These are phyloP conservation scores for Eucalyptus melliodora DNA, from an alignment of 345 rosid species.

Conservation along the genomic window DNA sequence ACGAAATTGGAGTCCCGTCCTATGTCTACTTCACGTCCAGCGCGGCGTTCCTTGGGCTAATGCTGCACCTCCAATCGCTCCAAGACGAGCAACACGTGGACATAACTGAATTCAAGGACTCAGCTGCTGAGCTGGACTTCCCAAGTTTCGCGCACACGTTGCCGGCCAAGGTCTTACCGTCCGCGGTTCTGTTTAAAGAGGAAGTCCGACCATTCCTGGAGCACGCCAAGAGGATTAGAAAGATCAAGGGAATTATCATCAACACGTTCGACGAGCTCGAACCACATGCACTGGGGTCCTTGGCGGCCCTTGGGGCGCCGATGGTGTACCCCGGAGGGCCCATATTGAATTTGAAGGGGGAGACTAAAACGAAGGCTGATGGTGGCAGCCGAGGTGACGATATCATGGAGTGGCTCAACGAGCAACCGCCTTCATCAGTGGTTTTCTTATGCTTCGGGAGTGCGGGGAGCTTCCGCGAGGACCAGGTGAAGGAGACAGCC, in stretches of 20 bases:
- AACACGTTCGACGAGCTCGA: constrained; percentile 37
- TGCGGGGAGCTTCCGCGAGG: constrained; percentile 29
- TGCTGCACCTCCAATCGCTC: not conserved
- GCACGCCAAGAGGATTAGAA: not conserved
- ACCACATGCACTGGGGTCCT: constrained; percentile 6
- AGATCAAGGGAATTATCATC: constrained; percentile 29
- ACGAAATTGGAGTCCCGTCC: constrained; percentile 13
- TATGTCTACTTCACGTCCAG: constrained; percentile 13
- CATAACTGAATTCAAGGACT: not conserved
- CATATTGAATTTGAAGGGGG: constrained; percentile 12
- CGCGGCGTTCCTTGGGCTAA: constrained; percentile 7
- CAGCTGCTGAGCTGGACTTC: not conserved
- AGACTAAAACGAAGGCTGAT: not conserved
- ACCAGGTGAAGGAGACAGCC: constrained; percentile 14
- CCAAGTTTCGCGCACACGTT: constrained; percentile 14
- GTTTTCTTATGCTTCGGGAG: constrained; percentile 69
- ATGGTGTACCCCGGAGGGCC: constrained; percentile 41
- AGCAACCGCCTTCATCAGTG: constrained; percentile 33
- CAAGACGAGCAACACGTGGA: not conserved
- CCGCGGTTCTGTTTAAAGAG: not conserved
- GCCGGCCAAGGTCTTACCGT: constrained; percentile 27
- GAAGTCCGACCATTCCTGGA: not conserved
- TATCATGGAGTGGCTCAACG: constrained; percentile 34
- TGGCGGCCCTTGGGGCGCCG: not conserved
- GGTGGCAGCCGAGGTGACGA: not conserved